These are phyloP conservation scores for Lanzia echinophila DNA, from an alignment of 2,329 filamentous ascomycete species.

Conservation along the genomic window DNA sequence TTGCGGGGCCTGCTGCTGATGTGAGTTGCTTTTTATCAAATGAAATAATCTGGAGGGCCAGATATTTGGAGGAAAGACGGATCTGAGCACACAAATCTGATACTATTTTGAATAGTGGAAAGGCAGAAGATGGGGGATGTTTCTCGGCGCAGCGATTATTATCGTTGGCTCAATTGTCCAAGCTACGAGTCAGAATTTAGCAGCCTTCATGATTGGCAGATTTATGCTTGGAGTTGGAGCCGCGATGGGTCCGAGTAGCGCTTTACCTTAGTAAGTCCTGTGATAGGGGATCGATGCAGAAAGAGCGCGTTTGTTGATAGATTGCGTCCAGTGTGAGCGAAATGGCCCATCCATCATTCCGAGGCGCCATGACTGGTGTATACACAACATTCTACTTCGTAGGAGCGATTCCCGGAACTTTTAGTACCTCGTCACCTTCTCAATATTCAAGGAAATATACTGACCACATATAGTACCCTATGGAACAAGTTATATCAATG, in stretches of 20 bases:
- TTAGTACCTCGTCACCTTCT: not conserved
- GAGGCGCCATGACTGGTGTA: constrained; percentile 33
- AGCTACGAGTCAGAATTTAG: constrained; percentile 25
- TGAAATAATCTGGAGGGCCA: not conserved
- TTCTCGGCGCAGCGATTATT: constrained; percentile 15
- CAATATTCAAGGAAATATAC: not conserved
- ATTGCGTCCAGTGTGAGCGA: constrained; percentile 38
- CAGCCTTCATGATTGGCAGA: constrained; percentile 41
- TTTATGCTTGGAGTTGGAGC: constrained; percentile 44
- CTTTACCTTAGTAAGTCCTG: constrained; percentile 1
- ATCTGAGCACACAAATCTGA: not conserved
- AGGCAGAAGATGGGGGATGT: constrained; percentile 15
- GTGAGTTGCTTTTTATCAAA: not conserved
- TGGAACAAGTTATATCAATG: constrained; percentile 5
- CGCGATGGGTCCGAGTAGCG: constrained; percentile 8
- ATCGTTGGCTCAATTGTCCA: constrained; percentile 15
- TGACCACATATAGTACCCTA: constrained; percentile 1
- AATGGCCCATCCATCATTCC: constrained; percentile 37
- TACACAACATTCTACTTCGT: constrained; percentile 23
- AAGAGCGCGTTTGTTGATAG: not conserved
- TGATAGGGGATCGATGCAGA: constrained; percentile 29
- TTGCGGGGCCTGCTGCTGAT: constrained; percentile 5
- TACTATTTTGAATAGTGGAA: not conserved
- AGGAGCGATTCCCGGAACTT: constrained; percentile 19
- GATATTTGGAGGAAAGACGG: too few relatives aligned